These are phyloP conservation scores for Purpureocillium takamizusanense DNA, from an alignment of 2,329 filamentous ascomycete species.

Conservation along the genomic window DNA sequence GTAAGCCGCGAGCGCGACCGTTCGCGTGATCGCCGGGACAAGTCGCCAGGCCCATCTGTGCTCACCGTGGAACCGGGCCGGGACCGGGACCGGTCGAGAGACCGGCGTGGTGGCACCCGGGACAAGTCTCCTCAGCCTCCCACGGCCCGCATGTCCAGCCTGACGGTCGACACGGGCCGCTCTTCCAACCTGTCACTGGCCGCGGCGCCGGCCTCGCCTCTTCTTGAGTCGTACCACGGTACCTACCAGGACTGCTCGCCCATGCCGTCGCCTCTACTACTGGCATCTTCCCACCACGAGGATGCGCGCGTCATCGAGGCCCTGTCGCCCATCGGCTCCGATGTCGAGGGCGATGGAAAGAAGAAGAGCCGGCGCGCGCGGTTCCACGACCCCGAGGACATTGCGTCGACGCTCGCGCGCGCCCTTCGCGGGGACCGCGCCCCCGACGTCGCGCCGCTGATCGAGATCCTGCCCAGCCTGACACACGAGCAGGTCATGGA, in stretches of 20 bases:
- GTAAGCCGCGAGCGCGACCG: conserved; percentile 23
- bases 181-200: conserved; percentile 34
- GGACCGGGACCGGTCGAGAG: conserved; percentile 14
- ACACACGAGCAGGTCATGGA: conserved; percentile 83
- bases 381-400: conserved; percentile 78
- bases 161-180: conserved; percentile 40
- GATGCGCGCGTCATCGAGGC: conserved; percentile 39
- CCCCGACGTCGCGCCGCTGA: conserved; percentile 61
- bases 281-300: conserved; percentile 38
- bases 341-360: conserved; percentile 31
- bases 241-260: conserved; percentile 92
- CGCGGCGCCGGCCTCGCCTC: conserved; percentile 65
- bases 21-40: conserved; percentile 22
- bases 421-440: conserved; percentile 60
- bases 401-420: conserved; percentile 66
- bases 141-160: conserved; percentile 39
- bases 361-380: conserved; percentile 50
- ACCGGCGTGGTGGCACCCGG: conserved; percentile 25
- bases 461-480: conserved; percentile 75
- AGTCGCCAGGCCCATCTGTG: conserved; percentile 11
- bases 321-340: conserved; percentile 43
- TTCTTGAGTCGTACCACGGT: conserved; percentile 86
- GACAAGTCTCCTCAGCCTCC: conserved; percentile 40
- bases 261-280: conserved; percentile 75
- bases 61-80: conserved; percentile 12